Evolutionary conservation across 345 rosid species (phyloP).

Genomic region (Turnera subulata): DNA sequence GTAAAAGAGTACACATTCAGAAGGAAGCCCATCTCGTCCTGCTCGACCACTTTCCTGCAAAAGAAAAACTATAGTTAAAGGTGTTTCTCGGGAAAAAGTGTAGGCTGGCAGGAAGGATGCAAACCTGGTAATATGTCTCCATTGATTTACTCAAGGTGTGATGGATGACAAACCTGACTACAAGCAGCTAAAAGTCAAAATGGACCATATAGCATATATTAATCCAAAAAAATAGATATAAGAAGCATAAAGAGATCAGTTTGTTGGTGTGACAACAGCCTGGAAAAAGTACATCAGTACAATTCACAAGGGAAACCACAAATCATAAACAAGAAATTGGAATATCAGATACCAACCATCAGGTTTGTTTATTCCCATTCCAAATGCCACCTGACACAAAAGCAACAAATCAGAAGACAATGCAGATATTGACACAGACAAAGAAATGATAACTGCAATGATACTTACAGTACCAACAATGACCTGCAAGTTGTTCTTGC

Average conservation of each 20-base stretch:
- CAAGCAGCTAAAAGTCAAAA: constrained; percentile 24
- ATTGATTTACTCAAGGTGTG: constrained; percentile 97
- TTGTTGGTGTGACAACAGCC: not conserved
- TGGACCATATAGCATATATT: not conserved
- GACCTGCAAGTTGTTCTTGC: constrained; percentile 87
- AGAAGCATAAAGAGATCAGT: not conserved
- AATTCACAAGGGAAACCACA: not conserved
- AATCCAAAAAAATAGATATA: not conserved
- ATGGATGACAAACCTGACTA: constrained; percentile 99
- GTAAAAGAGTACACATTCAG: constrained; percentile 81
- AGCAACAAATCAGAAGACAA: constrained; percentile 18
- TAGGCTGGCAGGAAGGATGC: not conserved
- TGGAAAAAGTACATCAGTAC: not conserved
- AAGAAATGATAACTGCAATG: constrained; percentile 11
- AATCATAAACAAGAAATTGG: not conserved
- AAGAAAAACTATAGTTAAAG: constrained; percentile 21
- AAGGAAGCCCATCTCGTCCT: constrained; percentile 94
- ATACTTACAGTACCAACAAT: constrained; percentile 92
- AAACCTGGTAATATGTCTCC: constrained; percentile 98
- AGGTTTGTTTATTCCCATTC: constrained; percentile 99
- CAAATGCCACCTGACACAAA: constrained; percentile 83
- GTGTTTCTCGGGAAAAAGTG: not conserved
- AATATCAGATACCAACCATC: constrained; percentile 62
- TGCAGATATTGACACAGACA: constrained; percentile 6
- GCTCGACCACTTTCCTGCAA: constrained; percentile 95